phyloP scores from a whole-genome alignment of 768 basidiomycete species.

The Termitomyces sp. region DNA sequence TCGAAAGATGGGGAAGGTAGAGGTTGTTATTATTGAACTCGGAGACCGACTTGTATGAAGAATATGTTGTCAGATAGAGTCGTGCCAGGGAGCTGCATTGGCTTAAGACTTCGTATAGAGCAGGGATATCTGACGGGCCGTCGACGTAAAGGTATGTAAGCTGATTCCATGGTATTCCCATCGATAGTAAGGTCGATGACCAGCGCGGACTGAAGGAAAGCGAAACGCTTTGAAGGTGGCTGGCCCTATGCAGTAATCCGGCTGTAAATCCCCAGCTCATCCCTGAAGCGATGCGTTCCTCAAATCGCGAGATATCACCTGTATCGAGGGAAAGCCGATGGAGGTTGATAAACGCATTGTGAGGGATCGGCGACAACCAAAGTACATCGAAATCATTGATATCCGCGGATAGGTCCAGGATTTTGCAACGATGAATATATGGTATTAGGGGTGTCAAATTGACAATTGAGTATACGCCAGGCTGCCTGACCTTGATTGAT shows the following conservation, averaged over 20 bases:
- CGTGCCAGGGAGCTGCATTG: neutral
- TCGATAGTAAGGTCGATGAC: neutral
- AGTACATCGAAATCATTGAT: neutral
- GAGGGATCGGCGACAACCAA: neutral
- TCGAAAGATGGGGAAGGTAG: neutral
- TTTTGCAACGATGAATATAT: neutral
- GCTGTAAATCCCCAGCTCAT: neutral
- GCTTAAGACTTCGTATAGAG: neutral
- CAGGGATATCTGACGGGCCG: neutral
- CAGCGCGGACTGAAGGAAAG: neutral
- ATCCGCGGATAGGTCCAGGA: neutral
- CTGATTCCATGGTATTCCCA: neutral
- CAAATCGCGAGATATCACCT: neutral
- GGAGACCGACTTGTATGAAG: neutral
- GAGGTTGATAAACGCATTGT: neutral
- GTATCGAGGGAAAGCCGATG: neutral
- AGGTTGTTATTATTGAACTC: neutral
- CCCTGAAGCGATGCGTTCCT: neutral
- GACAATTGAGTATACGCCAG: neutral
- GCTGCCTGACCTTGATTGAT: neutral
- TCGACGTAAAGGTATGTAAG: neutral
- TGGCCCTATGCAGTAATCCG: neutral
- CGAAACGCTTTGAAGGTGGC: neutral
- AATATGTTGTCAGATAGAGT: neutral
- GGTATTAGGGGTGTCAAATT: neutral